Evolutionary conservation across 1,284 basidiomycete genomes (phyloP), one percentile per base, ranked within the genome.

Genomic region (Malassezia restricta): DNA sequence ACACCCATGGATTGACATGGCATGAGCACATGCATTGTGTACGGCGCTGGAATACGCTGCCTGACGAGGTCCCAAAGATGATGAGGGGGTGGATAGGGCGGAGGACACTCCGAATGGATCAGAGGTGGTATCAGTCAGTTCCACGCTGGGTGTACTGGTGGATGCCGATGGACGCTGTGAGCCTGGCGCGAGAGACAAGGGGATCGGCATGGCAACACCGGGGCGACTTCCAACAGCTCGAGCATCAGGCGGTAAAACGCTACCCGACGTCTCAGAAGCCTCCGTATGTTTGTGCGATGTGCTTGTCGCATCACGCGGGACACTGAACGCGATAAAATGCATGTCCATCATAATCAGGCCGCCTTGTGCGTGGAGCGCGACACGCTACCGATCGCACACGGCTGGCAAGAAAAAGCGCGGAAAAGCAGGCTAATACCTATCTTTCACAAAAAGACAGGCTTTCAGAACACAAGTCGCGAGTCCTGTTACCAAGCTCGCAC

Each of bases 251-350:
- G 51, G 41, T 12, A 35, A 39, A 41, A 24, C 45, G 43, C 31
- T 47, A 12, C 39, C 29, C 17, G 42, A 20, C n/a, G 27, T 38
- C 12, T 41, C 37, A 27, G 42, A 7, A 8, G 32, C 29, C n/a
- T 38, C 42, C 20, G 7, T 12, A 5, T 12, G 11, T 15, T 35
- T 11, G 20, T 24, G 20, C n/a, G 11, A 17, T 24, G 24, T 6
- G 12, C 15, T 5, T 17, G 14, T 28, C 27, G 15, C 4, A 33
- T 24, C 29, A 41, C 35, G 42, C 8, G 35, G 51, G 8, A 47
- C 24, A 28, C 42, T 48, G 24, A 54, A 54, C 17, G 51, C 35
- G 28, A 44, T 48, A 20, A 54, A 41, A 31, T 54, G 47, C 24
- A 49, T 29, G 33, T 54, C 51, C 51, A 54, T 54, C 14, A 11